Evolutionary conservation across 2,329 filamentous ascomycete genomes (phyloP), one percentile per base, ranked within the genome.

Genomic region (Arthrobotrys megalospora): DNA sequence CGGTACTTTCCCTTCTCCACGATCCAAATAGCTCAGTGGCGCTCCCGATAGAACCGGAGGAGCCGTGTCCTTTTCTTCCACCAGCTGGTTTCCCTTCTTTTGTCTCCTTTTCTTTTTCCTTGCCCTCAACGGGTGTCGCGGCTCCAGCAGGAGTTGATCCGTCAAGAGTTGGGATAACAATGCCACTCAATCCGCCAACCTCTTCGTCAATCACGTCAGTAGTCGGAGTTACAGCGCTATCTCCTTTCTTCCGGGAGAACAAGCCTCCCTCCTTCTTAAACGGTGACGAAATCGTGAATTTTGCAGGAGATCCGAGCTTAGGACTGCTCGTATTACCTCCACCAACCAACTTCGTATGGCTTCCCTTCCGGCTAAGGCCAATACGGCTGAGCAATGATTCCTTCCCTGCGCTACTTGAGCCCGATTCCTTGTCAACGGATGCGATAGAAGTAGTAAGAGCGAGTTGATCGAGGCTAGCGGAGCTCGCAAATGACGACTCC

Each of bases 191-290:
- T 2, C 75, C 75, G 11, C 67, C 75, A 7, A 47, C 67, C 55
- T 78, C 75, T 47, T 78, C 75, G 34, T 78, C 75, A 38, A 78
- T 78, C 4, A 72, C 67, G 34, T 78, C 75, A 1, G 73, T 47
- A 10, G 75, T 78, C 12, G 75, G 75, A 12, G 75, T 78, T 12
- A 62, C 69, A 38, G 69, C 72, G 21, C 48, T 80, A 21, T 81
- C 81, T 14, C 66, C 75, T 36, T 81, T 80, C 53, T 75, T 79
- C 14, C 80, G 47, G 1, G 79, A 69, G 38, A 81, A 81, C 45
- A 81, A 73, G 0, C 81, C 81, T 0, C 81, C 81, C 12, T 81
- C 81, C 38, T 81, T 81, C 75, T 81, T 81, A 69, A 80, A 81
- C 3, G 72, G 78, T n/a, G 80, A 81, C 4, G 80, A 80, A 16